Conservation (phyloP, 495 filamentous ascomycete genomes). For the Neurospora sp. region DNA sequence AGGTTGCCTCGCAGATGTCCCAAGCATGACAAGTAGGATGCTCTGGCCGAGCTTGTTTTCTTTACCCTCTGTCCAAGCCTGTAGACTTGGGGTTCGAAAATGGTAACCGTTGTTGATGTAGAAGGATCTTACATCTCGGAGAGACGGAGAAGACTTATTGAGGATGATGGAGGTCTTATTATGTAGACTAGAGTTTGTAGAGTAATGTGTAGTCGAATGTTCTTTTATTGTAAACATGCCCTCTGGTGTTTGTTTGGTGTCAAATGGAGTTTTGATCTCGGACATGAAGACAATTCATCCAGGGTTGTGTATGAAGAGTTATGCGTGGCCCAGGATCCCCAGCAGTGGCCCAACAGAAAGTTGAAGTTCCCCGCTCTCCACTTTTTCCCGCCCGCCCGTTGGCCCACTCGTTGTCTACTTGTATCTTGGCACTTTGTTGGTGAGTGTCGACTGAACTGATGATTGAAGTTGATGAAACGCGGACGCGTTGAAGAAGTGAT, state of each 20-base stretch:
- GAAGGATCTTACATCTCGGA: too few species aligned
- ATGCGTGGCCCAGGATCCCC: background rate
- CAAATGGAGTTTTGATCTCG: too few species aligned
- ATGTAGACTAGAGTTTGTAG: too few species aligned
- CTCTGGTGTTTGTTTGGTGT: too few species aligned
- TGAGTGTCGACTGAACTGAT: background rate
- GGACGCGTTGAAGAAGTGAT: background rate
- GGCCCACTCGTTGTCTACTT: background rate
- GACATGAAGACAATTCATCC: background rate
- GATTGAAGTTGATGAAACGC: background rate
- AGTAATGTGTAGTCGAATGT: too few species aligned
- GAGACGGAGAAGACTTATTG: too few species aligned
- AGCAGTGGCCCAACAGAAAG: background rate
- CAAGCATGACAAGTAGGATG: slow-evolving; percentile 1
- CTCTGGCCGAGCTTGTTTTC: too few species aligned
- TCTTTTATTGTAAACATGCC: too few species aligned
- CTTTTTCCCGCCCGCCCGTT: background rate
- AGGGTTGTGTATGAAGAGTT: background rate
- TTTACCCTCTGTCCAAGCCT: too few species aligned
- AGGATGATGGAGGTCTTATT: too few species aligned
- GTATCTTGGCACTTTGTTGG: background rate
- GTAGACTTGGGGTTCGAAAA: too few species aligned
- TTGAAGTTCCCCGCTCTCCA: background rate
- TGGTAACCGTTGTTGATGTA: too few species aligned
- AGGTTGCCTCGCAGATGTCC: slow-evolving; percentile 9